Evolutionary conservation across 768 basidiomycete genomes (phyloP), one percentile per base, ranked within the genome.

Genomic region (Trametes maxima): DNA sequence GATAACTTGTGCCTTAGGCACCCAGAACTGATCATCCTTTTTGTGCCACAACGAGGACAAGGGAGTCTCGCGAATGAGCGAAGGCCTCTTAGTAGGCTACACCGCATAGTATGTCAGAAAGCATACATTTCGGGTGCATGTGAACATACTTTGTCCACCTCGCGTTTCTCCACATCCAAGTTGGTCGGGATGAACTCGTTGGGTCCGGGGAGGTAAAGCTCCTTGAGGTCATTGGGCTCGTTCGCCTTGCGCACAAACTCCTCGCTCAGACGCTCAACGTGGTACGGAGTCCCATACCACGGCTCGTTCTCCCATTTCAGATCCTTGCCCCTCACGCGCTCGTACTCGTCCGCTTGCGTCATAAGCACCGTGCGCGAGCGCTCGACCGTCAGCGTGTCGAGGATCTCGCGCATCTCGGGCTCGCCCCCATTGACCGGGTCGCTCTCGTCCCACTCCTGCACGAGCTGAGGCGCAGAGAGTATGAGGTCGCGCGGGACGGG

Each of bases 21-120:
- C 85, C 90, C 94, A 96, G 78, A 97, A 99, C 62, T 80, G 84
- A 73, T 99, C 96, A 72, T 99, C 97, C 71, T 95, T 95, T 79
- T 99, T 99, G 76, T 95, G 85, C 95, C 96, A 99, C 3, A 98
- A 76, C 13, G 87, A 82, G 4, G 88, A 89, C 25, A 88, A 67
- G 0, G 83, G 76, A 0, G 86, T 90, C 73, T 95, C 83, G 35
- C 84, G 78, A 57, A 98, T 83, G 60, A 95, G 82, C 60, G 82
- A 78, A 3, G 96, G 95, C 13, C 90, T 82, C 60, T 82, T 85
- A 60, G 82, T 74, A 25, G 91, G 90, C 93, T 96, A 69, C 28
- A 39, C 24, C 24, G 28, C 28, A 25, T 47, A 28, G 6, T 2
- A 43, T 36, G 40, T 12, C 19, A 16, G 28, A 37, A 25, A 16